phyloP scores from a whole-genome alignment of 2,329 filamentous ascomycete genomes.

The Cercospora berteroae region DNA sequence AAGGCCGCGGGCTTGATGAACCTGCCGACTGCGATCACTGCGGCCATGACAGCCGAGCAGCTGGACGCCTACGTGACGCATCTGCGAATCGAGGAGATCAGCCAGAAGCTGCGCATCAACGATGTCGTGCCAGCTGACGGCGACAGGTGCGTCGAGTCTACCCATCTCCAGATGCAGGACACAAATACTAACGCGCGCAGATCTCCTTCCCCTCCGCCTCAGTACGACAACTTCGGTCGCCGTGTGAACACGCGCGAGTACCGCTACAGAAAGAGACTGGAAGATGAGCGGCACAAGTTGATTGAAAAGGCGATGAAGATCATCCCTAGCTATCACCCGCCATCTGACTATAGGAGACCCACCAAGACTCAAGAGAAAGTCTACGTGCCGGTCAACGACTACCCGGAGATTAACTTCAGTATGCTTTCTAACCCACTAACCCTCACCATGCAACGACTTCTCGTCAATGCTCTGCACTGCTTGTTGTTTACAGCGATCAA shows the following conservation, averaged over 20 bases:
- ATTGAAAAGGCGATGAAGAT: conserved; percentile 99
- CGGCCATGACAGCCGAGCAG: conserved; percentile 98
- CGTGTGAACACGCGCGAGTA: conserved; percentile 99
- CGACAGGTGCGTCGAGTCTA: conserved; percentile 67
- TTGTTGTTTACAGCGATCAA: conserved; percentile 36
- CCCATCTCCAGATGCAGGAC: background rate
- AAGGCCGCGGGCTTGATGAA: conserved; percentile 98
- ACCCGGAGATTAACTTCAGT: conserved; percentile 99
- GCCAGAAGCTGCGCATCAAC: conserved; percentile 97
- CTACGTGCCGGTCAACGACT: conserved; percentile 99
- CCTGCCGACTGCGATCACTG: conserved; percentile 90
- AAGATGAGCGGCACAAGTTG: conserved; percentile 97
- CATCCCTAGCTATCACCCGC: conserved; percentile 98
- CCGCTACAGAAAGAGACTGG: conserved; percentile 94
- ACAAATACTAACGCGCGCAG: conserved; percentile 48
- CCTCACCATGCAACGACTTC: conserved; percentile 41
- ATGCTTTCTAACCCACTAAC: conserved; percentile 96
- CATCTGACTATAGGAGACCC: conserved; percentile 95
- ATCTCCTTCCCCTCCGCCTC: conserved; percentile 90
- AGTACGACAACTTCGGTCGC: conserved; percentile 98
- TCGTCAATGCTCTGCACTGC: conserved; percentile 22
- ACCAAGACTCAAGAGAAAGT: conserved; percentile 99
- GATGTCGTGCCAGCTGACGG: conserved; percentile 97
- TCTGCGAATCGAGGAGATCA: conserved; percentile 97
- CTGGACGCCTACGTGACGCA: conserved; percentile 95